Evolutionary conservation across 768 basidiomycete species (phyloP).

Genomic region (Boletus eberwhitei): DNA sequence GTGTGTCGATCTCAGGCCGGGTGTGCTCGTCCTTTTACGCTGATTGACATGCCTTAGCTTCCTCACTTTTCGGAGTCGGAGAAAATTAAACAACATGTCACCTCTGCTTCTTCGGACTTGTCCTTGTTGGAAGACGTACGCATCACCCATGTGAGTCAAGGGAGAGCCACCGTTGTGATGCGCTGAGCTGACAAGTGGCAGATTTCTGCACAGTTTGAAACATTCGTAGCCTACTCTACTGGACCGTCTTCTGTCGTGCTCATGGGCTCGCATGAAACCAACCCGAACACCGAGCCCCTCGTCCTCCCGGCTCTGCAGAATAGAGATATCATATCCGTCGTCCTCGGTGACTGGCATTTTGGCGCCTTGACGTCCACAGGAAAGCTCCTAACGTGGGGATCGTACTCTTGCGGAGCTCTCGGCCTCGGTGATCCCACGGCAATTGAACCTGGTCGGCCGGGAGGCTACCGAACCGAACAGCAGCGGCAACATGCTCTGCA

Average conservation of each 20-base stretch:
- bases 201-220: constrained; percentile 81
- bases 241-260: constrained; percentile 70
- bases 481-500: constrained; percentile 30
- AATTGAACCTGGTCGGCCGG: constrained; percentile 53
- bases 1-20: constrained; percentile 40
- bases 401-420: constrained; percentile 73
- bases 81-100: constrained; percentile 43
- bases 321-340: constrained; percentile 77
- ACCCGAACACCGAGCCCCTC: constrained; percentile 44
- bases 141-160: constrained; percentile 71
- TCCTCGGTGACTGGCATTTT: constrained; percentile 90
- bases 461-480: constrained; percentile 49
- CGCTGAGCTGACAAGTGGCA: constrained; percentile 29
- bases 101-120: constrained; percentile 39
- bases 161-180: not conserved
- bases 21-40: not conserved
- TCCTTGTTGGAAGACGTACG: constrained; percentile 46
- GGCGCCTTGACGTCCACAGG: constrained; percentile 80
- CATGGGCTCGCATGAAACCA: constrained; percentile 56
- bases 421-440: constrained; percentile 75
- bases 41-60: constrained; percentile 44
- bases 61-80: constrained; percentile 68
- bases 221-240: constrained; percentile 81
- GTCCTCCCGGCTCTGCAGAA: constrained; percentile 75
- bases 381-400: constrained; percentile 78